These are phyloP conservation scores for Mitragyna speciosa DNA, from an alignment of 257 asterid genomes.

Conservation along the genomic window DNA sequence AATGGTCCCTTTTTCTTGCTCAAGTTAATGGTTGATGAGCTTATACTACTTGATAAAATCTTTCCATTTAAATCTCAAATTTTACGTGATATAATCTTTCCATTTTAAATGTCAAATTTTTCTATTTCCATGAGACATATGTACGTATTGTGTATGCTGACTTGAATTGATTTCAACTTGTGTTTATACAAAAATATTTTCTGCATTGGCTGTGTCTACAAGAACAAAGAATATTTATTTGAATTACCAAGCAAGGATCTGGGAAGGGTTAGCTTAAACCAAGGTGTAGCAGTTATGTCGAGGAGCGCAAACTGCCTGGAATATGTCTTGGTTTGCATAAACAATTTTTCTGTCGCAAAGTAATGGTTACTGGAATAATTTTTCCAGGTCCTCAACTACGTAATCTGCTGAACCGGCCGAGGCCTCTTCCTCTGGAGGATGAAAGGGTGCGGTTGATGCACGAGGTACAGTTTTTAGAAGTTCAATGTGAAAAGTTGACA, in stretches of 20 bases:
- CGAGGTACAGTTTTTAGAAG: conserved; percentile 53
- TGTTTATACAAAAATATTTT: too few species aligned
- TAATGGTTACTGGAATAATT: conserved; percentile 23
- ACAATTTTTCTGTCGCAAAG: background rate
- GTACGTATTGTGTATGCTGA: too few species aligned
- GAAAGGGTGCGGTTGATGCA: conserved; percentile 89
- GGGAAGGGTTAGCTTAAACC: too few species aligned
- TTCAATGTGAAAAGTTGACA: background rate
- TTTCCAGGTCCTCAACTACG: conserved; percentile 82
- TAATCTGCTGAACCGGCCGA: conserved; percentile 78
- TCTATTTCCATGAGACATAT: too few species aligned
- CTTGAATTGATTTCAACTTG: too few species aligned
- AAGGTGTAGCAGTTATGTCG: background rate
- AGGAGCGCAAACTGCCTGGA: background rate
- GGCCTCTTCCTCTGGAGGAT: conserved; percentile 94
- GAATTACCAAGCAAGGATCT: too few species aligned
- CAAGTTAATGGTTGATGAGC: background rate
- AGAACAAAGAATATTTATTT: too few species aligned
- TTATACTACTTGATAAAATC: background rate
- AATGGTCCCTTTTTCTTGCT: background rate
- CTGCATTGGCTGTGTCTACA: too few species aligned
- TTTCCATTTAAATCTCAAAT: background rate
- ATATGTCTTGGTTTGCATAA: background rate
- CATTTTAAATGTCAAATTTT: background rate
- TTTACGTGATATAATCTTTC: too few species aligned